Evolutionary conservation across 495 filamentous ascomycete genomes (phyloP), one percentile per base, ranked within the genome.

Genomic region (Penicillium dipodomyicola): DNA sequence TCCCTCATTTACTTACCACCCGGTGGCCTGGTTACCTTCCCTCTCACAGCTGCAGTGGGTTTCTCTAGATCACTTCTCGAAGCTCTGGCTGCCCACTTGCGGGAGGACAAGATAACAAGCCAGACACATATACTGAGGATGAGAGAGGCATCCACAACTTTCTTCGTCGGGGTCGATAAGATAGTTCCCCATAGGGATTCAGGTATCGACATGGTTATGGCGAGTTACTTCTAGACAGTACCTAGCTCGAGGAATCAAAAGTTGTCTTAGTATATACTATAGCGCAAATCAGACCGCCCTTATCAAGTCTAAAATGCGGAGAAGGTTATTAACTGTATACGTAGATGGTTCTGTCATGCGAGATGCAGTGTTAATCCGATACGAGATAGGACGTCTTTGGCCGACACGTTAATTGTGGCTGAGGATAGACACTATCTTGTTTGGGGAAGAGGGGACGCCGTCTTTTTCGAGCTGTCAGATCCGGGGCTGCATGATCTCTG

Each of bases 291-390:
- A 27, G 32, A 6, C 19, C 14, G 42, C 14, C 52, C 42, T 54
- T 54, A 46, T 54, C 43, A 40, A 35, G 27, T 37, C 20, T n/a
- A 27, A 5, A 41, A 11, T 32, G 35, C 35, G 35, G 35, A n/a
- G 35, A 39, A 39, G 8, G 6, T 3, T 17, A 5, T n/a, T n/a
- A n/a, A 39, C 15, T 17, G 35, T 15, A 6, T 22, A 29, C 27
- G 2, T 29, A 51, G 11, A 39, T 25, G 37, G 22, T 10, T 47
- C 35, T 54, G 53, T 44, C 43, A 23, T 41, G 47, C 45, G 41
- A 50, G 41, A 40, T 68, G 54, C 71, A 67, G 6, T 46, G 71
- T 71, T 67, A 69, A 65, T 65, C 49, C 42, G 65, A 75, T 70
- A 67, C 72, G 71, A 70, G 51, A 20, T 30, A 29, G 8, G 1